phyloP scores from a whole-genome alignment of 768 basidiomycete genomes.

The Trametes coccinea region DNA sequence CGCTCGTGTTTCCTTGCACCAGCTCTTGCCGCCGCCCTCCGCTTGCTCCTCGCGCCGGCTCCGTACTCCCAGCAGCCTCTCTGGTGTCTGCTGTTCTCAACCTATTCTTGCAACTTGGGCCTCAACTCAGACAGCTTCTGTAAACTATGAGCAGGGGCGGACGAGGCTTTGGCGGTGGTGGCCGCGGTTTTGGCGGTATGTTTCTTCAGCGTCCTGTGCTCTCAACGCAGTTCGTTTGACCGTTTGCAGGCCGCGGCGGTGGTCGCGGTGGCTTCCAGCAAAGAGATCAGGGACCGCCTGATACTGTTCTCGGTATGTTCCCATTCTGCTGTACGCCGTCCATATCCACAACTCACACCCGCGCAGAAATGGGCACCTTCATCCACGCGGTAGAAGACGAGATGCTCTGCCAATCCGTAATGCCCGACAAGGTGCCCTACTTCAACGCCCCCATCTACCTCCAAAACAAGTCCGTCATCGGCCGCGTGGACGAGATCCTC shows the following conservation, averaged over 20 bases:
- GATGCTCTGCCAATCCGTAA: conserved; percentile 89
- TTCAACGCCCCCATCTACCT: conserved; percentile 99
- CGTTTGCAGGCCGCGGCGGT: conserved; percentile 53
- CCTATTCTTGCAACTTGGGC: background rate
- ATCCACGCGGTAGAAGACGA: conserved; percentile 96
- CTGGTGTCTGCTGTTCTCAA: background rate
- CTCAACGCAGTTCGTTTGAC: conserved; percentile 29
- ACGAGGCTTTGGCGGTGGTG: conserved; percentile 49
- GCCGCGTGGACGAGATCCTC: conserved; percentile 99
- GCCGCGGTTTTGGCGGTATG: conserved; percentile 51
- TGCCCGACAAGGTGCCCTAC: conserved; percentile 92
- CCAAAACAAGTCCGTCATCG: conserved; percentile 92
- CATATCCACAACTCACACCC: conserved; percentile 6
- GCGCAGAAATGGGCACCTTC: conserved; percentile 88
- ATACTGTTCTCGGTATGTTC: conserved; percentile 67
- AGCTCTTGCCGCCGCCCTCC: background rate
- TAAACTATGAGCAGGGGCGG: conserved; percentile 53
- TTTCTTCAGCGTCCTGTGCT: background rate
- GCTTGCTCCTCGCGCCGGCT: background rate
- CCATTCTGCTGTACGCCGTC: background rate
- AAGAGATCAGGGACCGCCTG: conserved; percentile 77
- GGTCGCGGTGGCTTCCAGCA: conserved; percentile 73
- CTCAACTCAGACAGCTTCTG: background rate
- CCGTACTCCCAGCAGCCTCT: background rate
- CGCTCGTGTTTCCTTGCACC: conserved; percentile 11